Evolutionary conservation across 495 filamentous ascomycete genomes (phyloP).

Genomic region (Chaetomium fimeti): DNA sequence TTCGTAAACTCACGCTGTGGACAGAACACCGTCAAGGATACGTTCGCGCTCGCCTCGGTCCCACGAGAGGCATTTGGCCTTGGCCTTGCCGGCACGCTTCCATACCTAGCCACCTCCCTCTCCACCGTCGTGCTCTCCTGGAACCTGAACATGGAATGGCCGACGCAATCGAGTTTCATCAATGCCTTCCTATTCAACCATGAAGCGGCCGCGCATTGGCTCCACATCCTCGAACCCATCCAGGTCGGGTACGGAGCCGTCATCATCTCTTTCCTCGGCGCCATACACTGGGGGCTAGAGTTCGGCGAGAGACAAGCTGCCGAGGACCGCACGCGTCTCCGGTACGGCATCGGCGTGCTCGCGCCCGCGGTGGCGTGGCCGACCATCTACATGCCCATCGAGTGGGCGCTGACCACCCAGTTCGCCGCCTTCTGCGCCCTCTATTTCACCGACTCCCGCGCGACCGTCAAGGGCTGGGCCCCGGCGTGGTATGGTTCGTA

Average conservation of each 20-base stretch:
- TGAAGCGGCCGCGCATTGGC: conserved; percentile 67
- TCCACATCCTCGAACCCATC: conserved; percentile 82
- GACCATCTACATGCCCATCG: conserved; percentile 78
- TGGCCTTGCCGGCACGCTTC: conserved; percentile 84
- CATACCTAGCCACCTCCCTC: conserved; percentile 84
- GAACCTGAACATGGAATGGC: conserved; percentile 67
- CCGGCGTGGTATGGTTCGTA: conserved; percentile 91
- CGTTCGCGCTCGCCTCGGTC: conserved; percentile 73
- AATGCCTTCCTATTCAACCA: conserved; percentile 59
- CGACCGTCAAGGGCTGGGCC: conserved; percentile 74
- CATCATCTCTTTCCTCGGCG: conserved; percentile 93
- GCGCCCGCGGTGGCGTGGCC: conserved; percentile 91
- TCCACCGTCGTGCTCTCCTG: conserved; percentile 84
- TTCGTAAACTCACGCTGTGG: not conserved
- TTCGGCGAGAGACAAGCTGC: conserved; percentile 52
- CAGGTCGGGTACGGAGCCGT: conserved; percentile 93
- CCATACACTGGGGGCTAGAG: conserved; percentile 89
- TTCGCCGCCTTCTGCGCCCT: conserved; percentile 85
- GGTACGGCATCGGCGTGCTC: conserved; percentile 80
- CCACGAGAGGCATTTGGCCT: conserved; percentile 77
- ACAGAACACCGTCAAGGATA: conserved; percentile 81
- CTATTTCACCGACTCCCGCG: conserved; percentile 83
- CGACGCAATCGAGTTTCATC: conserved; percentile 57
- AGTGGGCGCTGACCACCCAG: conserved; percentile 86
- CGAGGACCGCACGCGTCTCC: conserved; percentile 44